Conservation (phyloP, 148 eudicot species). For the Persicaria tinctoria region DNA sequence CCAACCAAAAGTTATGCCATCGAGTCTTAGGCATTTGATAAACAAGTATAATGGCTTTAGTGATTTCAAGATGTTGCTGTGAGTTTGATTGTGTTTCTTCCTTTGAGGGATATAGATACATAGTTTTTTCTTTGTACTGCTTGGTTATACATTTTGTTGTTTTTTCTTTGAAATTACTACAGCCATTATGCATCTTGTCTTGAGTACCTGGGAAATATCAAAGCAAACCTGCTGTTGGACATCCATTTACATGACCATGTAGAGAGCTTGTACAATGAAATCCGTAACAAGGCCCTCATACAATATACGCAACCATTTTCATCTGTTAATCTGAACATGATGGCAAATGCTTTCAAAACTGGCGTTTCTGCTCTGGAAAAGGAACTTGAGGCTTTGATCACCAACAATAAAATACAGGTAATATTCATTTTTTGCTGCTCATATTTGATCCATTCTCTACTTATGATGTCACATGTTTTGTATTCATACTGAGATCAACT, state of each 20-base stretch:
- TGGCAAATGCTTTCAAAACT: slow-evolving; percentile 90
- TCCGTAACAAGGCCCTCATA: slow-evolving; percentile 87
- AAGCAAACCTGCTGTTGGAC: slow-evolving; percentile 76
- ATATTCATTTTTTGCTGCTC: background rate
- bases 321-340: slow-evolving; percentile 90
- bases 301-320: slow-evolving; percentile 86
- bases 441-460: background rate
- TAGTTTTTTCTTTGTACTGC: background rate
- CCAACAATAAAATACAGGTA: slow-evolving; percentile 89
- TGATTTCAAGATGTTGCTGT: background rate
- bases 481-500: too few relatives aligned
- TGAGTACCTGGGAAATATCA: slow-evolving; percentile 71
- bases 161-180: slow-evolving; percentile 16
- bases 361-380: slow-evolving; percentile 58
- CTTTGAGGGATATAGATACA: background rate
- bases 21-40: background rate
- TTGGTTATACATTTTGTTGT: background rate
- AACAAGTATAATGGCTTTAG: background rate
- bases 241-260: slow-evolving; percentile 92
- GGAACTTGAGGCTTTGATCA: slow-evolving; percentile 85
- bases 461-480: too few relatives aligned
- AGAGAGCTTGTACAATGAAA: slow-evolving; percentile 62
- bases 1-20: background rate
- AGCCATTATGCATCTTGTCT: slow-evolving; percentile 93
- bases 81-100: background rate